A percentile compares a stretch with the other conserved stretches of the same genome.
Evolutionary conservation across 2,329 filamentous ascomycete genomes (phyloP).

Genomic region (Xylariaceae sp.): DNA sequence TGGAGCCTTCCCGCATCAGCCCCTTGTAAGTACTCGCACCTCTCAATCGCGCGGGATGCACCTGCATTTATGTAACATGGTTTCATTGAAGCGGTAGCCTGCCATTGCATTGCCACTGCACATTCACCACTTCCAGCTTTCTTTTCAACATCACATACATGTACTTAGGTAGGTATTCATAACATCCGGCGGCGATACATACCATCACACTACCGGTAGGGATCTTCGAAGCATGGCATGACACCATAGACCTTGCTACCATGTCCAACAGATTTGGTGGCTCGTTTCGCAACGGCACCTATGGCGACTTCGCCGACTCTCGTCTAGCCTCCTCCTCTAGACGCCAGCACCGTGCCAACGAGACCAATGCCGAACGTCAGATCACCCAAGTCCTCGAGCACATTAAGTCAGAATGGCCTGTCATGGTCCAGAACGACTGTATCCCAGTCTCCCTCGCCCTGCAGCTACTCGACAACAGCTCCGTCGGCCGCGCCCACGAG

Average conservation of each 20-base stretch:
- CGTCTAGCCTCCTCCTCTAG: constrained; percentile 36
- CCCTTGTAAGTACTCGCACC: too few species aligned
- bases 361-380: constrained; percentile 50
- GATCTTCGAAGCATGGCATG: too few species aligned
- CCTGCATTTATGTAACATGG: too few species aligned
- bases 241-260: constrained; percentile 28
- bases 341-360: constrained; percentile 30
- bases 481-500: constrained; percentile 84
- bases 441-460: constrained; percentile 92
- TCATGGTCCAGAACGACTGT: constrained; percentile 84
- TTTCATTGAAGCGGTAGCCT: too few species aligned
- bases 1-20: too few species aligned
- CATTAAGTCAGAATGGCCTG: constrained; percentile 86
- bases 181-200: too few species aligned
- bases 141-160: too few species aligned
- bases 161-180: too few species aligned
- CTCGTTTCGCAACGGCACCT: constrained; percentile 40
- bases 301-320: constrained; percentile 47
- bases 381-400: constrained; percentile 67
- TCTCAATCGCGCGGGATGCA: too few species aligned
- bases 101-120: too few species aligned
- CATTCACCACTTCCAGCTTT: too few species aligned
- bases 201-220: too few species aligned
- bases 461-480: constrained; percentile 90
- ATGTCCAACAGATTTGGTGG: constrained; percentile 52